Base-by-base conservation (phyloP, 495 filamentous ascomycete species). In the Penicillium robsamsonii region DNA sequence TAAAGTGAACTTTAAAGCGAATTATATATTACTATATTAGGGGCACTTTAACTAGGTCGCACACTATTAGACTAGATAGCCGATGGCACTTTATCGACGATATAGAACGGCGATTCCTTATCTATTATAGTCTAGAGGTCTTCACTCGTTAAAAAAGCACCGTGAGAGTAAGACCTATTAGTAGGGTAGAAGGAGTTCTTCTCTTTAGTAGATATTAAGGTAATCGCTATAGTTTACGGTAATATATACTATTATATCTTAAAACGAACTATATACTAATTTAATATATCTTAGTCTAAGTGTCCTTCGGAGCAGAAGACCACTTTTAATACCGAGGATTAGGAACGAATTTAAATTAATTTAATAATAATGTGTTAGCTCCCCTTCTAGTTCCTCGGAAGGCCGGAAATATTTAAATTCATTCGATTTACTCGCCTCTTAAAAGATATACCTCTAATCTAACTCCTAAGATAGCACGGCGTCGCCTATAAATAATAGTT, bases 391-490 rank as follows among this genome's bases (percentile, higher is more conserved):
- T 43, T 43, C 41, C 18, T 43, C 11, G 20, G 1, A 8, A 8
- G 41, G 17, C 41, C 8, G 7, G 41, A 43, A 43, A 43, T 43
- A 8, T 24, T 10, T 13, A 13, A 43, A 22, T 43, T 43, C 12
- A 24, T 43, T 24, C 18, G 18, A 43, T 43, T 43, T 24, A 4
- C 41, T 43, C 8, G 8, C 18, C 41, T 43, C 20, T 43, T 5
- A 43, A 43, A 43, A 43, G 41, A 43, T 10, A 43, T 43, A 20
- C 18, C 41, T 43, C 41, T 13, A 24, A 43, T 43, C 41, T 43
- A 2, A 43, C 18, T 10, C 41, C 15, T 3, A 43, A 43, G 11
- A 43, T 13, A 43, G 41, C 8, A 15, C 0, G 4, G 13, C 12
- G 12, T 29, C 24, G 24, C 13, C 24, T 46, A 24, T 0, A 46